Percentiles rank a stretch among this genome's conserved stretches.
These are phyloP conservation scores for Nymphaea colorata DNA, from an alignment of 164 flowering plant genomes.

Conservation along the genomic window DNA sequence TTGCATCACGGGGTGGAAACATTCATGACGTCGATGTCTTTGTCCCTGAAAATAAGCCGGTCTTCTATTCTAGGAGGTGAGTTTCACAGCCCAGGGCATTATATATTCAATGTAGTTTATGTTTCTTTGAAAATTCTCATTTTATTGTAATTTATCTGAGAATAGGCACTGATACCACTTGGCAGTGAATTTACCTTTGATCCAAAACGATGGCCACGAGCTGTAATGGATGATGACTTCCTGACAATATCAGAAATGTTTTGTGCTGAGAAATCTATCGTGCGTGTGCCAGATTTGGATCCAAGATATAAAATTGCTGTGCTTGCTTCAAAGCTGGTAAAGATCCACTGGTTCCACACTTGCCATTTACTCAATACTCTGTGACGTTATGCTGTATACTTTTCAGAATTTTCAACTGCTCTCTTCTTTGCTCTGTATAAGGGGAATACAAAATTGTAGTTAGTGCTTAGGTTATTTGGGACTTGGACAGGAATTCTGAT, in stretches of 20 bases:
- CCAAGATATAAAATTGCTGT: conserved; percentile 83
- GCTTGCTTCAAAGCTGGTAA: conserved; percentile 83
- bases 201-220: conserved; percentile 68
- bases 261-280: conserved; percentile 62
- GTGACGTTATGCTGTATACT: not conserved
- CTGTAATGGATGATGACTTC: conserved; percentile 76
- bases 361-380: no score
- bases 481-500: not conserved
- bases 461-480: no score
- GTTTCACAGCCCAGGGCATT: not conserved
- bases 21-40: conserved; percentile 71
- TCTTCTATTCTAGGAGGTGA: conserved; percentile 87
- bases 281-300: conserved; percentile 67
- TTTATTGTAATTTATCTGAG: not conserved
- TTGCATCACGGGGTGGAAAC: conserved; percentile 87
- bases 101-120: not conserved
- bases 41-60: conserved; percentile 71
- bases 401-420: not conserved
- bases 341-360: not conserved
- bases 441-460: not conserved
- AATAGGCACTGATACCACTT: conserved; percentile 5
- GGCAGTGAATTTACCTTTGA: conserved; percentile 83
- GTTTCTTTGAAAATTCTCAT: not conserved
- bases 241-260: conserved; percentile 39
- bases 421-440: not conserved